Evolutionary conservation across 495 filamentous ascomycete species (phyloP).

Genomic region (Xylaria nigripes): DNA sequence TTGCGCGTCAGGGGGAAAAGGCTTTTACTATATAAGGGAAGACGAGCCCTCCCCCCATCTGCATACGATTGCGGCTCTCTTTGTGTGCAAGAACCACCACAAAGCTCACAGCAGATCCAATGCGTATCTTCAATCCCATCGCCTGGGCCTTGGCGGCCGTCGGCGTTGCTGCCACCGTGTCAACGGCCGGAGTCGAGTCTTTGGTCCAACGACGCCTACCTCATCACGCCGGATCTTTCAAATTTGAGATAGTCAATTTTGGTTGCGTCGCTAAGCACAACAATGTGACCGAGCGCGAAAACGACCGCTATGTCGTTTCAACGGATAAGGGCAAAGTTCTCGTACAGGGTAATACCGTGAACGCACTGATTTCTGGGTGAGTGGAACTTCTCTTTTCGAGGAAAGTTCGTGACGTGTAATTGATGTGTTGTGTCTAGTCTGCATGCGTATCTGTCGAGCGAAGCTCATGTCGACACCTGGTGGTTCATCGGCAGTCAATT

Average conservation of each 20-base stretch:
- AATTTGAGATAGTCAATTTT: constrained; percentile 27
- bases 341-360: constrained; percentile 39
- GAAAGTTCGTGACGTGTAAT: neutral
- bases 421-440: constrained; percentile 23
- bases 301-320: constrained; percentile 39
- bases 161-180: constrained; percentile 23
- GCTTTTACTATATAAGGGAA: neutral
- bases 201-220: constrained; percentile 42
- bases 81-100: neutral
- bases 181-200: constrained; percentile 33
- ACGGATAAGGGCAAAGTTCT: constrained; percentile 34
- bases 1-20: neutral
- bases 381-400: neutral
- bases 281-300: constrained; percentile 7
- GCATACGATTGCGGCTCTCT: neutral
- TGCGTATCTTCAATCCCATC: constrained; percentile 11
- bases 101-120: neutral
- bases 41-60: neutral
- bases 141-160: constrained; percentile 10
- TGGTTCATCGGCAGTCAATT: constrained; percentile 40
- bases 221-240: constrained; percentile 33
- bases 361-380: constrained; percentile 41
- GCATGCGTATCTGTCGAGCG: constrained; percentile 41
- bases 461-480: constrained; percentile 45
- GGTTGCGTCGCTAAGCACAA: constrained; percentile 6